Percentiles rank a stretch among this genome's conserved stretches.
Conservation (phyloP, 768 basidiomycete genomes). For the Lactarius hatsudake region DNA sequence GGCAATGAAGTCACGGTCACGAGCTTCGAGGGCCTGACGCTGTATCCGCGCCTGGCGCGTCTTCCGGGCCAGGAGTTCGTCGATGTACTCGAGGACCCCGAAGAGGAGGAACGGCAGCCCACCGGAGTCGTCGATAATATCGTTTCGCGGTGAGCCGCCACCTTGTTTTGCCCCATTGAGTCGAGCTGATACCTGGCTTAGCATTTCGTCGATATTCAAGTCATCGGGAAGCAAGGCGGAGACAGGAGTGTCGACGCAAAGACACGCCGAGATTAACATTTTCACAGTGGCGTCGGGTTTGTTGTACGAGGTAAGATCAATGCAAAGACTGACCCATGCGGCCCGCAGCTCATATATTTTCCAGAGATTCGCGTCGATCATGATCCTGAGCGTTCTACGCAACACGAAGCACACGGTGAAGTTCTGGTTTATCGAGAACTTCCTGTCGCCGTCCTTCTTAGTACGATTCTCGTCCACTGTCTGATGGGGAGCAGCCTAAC, state of each 20-base stretch:
- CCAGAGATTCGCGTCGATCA: constrained; percentile 95
- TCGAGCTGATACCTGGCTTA: constrained; percentile 22
- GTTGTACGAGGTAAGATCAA: constrained; percentile 75
- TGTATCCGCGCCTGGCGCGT: constrained; percentile 77
- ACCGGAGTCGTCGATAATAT: constrained; percentile 47
- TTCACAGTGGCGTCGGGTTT: constrained; percentile 98
- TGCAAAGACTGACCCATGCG: neutral
- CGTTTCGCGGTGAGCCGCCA: constrained; percentile 47
- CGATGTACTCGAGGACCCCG: constrained; percentile 66
- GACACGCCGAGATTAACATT: constrained; percentile 93
- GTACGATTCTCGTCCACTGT: constrained; percentile 41
- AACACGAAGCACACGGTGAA: constrained; percentile 95
- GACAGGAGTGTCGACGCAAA: constrained; percentile 29
- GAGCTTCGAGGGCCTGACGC: constrained; percentile 85
- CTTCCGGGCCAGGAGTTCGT: constrained; percentile 72
- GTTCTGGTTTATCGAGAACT: constrained; percentile 99
- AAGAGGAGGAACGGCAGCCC: constrained; percentile 33
- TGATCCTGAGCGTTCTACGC: constrained; percentile 93
- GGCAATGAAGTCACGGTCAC: constrained; percentile 79
- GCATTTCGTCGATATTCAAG: constrained; percentile 32
- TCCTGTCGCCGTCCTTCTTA: constrained; percentile 95
- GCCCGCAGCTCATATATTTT: constrained; percentile 5
- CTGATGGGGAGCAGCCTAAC: constrained; percentile 6
- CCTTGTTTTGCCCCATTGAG: neutral
- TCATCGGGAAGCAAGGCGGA: constrained; percentile 16